phyloP scores from a whole-genome alignment of 2,329 filamentous ascomycete genomes.

The Arthrobotrys musiformis region DNA sequence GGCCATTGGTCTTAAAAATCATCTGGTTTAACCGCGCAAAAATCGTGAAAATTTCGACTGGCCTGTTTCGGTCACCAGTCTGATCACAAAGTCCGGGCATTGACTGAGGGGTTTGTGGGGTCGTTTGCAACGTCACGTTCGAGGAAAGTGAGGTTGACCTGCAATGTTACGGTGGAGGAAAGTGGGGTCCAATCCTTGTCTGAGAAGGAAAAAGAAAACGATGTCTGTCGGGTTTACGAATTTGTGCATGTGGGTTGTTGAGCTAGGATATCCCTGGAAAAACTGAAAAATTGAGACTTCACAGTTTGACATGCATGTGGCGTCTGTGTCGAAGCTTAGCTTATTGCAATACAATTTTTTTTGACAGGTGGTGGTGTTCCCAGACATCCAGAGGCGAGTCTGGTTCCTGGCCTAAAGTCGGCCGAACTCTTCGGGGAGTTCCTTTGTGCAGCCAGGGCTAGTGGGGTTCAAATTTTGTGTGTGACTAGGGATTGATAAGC shows the following conservation, averaged over 20 bases:
- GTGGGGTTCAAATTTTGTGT: slow-evolving; percentile 15
- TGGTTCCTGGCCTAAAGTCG: slow-evolving; percentile 19
- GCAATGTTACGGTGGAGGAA: slow-evolving; percentile 20
- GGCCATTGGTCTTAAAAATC: too few species aligned
- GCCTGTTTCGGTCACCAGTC: not conserved
- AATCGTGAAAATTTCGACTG: not conserved
- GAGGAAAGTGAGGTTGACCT: slow-evolving; percentile 36
- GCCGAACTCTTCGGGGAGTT: not conserved
- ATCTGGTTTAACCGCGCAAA: not conserved
- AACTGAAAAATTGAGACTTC: slow-evolving; percentile 10
- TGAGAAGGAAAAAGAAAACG: slow-evolving; percentile 28
- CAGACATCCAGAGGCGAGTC: not conserved
- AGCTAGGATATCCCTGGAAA: slow-evolving; percentile 35
- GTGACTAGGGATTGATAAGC: slow-evolving; percentile 13
- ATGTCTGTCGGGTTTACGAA: slow-evolving; percentile 13
- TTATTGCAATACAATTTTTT: not conserved
- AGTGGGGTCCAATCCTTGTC: slow-evolving; percentile 1
- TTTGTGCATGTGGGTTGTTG: slow-evolving; percentile 11
- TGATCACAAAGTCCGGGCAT: not conserved
- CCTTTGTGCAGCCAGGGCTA: not conserved
- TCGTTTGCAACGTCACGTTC: slow-evolving; percentile 46
- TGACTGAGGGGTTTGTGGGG: not conserved
- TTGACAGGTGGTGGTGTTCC: not conserved
- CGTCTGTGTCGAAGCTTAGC: slow-evolving; percentile 14
- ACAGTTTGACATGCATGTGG: slow-evolving; percentile 2